A percentile compares a stretch with the other conserved stretches of the same genome.
Evolutionary conservation across 1,284 basidiomycete species (phyloP).

Genomic region (Marasmius sp.): DNA sequence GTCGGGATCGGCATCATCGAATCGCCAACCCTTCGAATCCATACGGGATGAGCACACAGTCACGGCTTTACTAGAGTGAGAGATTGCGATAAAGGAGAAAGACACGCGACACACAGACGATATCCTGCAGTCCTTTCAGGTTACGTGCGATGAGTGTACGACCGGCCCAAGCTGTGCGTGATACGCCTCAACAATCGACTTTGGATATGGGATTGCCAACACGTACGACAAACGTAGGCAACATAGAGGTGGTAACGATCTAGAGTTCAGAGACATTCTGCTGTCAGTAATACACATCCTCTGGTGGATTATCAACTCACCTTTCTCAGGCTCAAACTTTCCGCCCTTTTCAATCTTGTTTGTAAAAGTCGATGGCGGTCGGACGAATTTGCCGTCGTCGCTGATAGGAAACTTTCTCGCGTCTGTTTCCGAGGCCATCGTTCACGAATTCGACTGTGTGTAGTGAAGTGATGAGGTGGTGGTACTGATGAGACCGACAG

Average conservation of each 20-base stretch:
- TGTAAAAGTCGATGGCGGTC: slow-evolving; percentile 73
- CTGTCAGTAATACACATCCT: not conserved
- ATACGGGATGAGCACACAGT: slow-evolving; percentile 85
- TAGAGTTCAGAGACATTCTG: slow-evolving; percentile 25
- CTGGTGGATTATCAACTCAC: slow-evolving; percentile 38
- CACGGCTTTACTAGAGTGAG: slow-evolving; percentile 48
- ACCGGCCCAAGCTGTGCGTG: slow-evolving; percentile 81
- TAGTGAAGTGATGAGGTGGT: too few relatives aligned
- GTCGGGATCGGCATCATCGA: slow-evolving; percentile 59
- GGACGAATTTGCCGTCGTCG: slow-evolving; percentile 80
- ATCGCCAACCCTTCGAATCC: slow-evolving; percentile 88
- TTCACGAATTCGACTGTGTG: too few relatives aligned
- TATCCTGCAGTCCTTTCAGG: slow-evolving; percentile 87
- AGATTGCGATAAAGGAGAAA: slow-evolving; percentile 5
- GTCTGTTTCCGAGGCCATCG: not conserved
- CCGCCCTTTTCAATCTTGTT: slow-evolving; percentile 71
- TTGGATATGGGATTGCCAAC: not conserved
- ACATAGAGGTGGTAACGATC: slow-evolving; percentile 90
- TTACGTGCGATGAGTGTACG: slow-evolving; percentile 85
- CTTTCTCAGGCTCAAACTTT: slow-evolving; percentile 79
- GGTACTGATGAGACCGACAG: too few relatives aligned
- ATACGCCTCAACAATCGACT: not conserved
- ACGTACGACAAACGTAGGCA: slow-evolving; percentile 75
- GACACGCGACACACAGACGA: slow-evolving; percentile 59
- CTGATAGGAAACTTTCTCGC: not conserved